phyloP scores from a whole-genome alignment of 164 flowering plant species.

The Nymphaea thermarum region DNA sequence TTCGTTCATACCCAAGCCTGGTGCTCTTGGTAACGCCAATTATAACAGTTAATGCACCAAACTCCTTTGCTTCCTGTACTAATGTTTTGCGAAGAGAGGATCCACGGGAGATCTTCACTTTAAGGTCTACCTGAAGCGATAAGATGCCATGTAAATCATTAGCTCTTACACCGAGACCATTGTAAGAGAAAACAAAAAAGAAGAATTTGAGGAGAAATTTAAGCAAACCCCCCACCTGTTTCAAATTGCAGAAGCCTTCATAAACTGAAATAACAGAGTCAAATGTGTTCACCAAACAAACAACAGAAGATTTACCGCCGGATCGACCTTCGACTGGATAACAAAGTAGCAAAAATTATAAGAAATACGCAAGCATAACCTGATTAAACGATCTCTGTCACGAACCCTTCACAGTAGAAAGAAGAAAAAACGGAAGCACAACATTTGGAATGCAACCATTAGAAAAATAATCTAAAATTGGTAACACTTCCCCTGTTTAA shows the following conservation, averaged over 20 bases:
- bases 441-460: too few relatives aligned
- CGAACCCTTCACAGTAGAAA: too few relatives aligned
- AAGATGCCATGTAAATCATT: background rate
- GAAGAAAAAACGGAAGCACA: too few relatives aligned
- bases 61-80: slow-evolving; percentile 55
- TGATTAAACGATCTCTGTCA: too few relatives aligned
- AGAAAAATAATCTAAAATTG: too few relatives aligned
- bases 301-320: slow-evolving; percentile 28
- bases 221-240: slow-evolving; percentile 42
- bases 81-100: slow-evolving; percentile 47
- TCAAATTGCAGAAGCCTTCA: slow-evolving; percentile 93
- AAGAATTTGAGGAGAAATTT: background rate
- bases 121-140: slow-evolving; percentile 64
- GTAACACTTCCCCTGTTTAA: too few relatives aligned
- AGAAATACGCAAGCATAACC: background rate
- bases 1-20: background rate
- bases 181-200: background rate
- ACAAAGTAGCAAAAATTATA: too few relatives aligned
- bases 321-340: background rate
- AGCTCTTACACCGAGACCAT: background rate
- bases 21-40: slow-evolving; percentile 42
- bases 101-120: slow-evolving; percentile 87
- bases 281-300: slow-evolving; percentile 70
- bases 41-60: slow-evolving; percentile 44
- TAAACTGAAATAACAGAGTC: slow-evolving; percentile 84